These are phyloP conservation scores for Ensete ventricosum DNA, from an alignment of 176 grass and related monocot genomes.

Conservation along the genomic window DNA sequence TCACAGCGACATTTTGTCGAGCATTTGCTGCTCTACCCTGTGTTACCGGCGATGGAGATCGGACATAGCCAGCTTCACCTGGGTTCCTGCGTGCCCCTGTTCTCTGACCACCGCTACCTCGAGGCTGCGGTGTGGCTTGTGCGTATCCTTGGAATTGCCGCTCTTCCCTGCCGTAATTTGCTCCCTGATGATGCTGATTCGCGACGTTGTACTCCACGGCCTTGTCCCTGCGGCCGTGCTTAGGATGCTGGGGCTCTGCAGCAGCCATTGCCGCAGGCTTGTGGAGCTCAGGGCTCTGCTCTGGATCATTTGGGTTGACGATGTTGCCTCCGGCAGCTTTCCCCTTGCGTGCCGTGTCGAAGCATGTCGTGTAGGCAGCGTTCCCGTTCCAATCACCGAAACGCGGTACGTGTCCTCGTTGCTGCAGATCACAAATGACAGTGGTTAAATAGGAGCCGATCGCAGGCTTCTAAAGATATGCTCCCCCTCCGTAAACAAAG, in stretches of 20 bases:
- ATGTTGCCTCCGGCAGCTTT: neutral
- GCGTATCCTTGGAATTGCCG: neutral
- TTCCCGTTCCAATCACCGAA: slow-evolving; percentile 7
- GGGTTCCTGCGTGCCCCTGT: neutral
- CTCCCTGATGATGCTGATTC: neutral
- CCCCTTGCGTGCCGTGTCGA: neutral
- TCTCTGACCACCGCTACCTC: neutral
- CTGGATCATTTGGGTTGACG: slow-evolving; percentile 10
- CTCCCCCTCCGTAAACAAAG: neutral
- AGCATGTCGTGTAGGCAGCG: slow-evolving; percentile 2
- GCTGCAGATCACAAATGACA: neutral
- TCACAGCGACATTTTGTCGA: neutral
- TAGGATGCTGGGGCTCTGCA: slow-evolving; percentile 2
- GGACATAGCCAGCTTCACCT: neutral
- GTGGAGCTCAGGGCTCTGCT: neutral
- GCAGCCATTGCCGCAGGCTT: neutral
- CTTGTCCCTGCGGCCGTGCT: neutral
- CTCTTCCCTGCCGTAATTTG: neutral
- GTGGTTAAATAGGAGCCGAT: neutral
- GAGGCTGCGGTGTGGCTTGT: neutral
- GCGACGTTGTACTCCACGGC: no score
- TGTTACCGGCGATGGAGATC: neutral
- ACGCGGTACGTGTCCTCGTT: slow-evolving; percentile 3
- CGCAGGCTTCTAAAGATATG: neutral
- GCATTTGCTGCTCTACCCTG: slow-evolving; percentile 7